phyloP scores from a whole-genome alignment of 2,329 filamentous ascomycete species.

The Polytolypa hystricis region DNA sequence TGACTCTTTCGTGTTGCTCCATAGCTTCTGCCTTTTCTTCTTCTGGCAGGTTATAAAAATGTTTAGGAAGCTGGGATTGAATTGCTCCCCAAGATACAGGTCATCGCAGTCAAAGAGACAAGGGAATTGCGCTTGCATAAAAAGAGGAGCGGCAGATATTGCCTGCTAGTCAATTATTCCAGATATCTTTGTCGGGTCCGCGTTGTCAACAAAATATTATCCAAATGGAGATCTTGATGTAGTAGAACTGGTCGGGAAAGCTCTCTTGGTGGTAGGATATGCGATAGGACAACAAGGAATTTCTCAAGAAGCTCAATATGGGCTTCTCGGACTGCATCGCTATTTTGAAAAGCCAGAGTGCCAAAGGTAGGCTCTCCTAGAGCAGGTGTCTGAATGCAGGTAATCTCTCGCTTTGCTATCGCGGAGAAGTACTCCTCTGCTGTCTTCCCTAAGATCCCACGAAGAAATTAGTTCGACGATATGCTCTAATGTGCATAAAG shows the following conservation, averaged over 20 bases:
- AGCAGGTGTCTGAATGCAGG: slow-evolving; percentile 7
- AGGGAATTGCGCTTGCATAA: slow-evolving; percentile 18
- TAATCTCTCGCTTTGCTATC: slow-evolving; percentile 14
- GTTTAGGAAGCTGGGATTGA: slow-evolving; percentile 15
- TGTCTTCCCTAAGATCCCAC: slow-evolving; percentile 12
- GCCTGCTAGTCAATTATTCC: slow-evolving; percentile 21
- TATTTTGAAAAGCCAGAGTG: neutral
- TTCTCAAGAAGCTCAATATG: slow-evolving; percentile 15
- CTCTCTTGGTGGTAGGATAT: slow-evolving; percentile 13
- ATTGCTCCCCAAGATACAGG: slow-evolving; percentile 18
- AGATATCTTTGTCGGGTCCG: slow-evolving; percentile 17
- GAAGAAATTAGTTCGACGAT: too few species aligned
- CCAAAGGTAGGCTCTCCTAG: slow-evolving; percentile 1
- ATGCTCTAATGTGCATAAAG: too few species aligned
- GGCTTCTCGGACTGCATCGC: slow-evolving; percentile 2
- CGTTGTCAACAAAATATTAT: slow-evolving; percentile 24
- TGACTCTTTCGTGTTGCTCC: slow-evolving; percentile 6
- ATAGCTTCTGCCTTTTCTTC: slow-evolving; percentile 10
- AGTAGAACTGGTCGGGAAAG: slow-evolving; percentile 9
- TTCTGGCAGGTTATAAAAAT: slow-evolving; percentile 14
- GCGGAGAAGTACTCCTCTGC: slow-evolving; percentile 13
- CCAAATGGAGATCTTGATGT: slow-evolving; percentile 18
- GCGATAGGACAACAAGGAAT: slow-evolving; percentile 13
- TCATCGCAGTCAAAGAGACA: slow-evolving; percentile 16
- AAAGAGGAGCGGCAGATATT: slow-evolving; percentile 16